phyloP scores from a whole-genome alignment of 352 stramenopile species.

The Globisporangium canariense region DNA sequence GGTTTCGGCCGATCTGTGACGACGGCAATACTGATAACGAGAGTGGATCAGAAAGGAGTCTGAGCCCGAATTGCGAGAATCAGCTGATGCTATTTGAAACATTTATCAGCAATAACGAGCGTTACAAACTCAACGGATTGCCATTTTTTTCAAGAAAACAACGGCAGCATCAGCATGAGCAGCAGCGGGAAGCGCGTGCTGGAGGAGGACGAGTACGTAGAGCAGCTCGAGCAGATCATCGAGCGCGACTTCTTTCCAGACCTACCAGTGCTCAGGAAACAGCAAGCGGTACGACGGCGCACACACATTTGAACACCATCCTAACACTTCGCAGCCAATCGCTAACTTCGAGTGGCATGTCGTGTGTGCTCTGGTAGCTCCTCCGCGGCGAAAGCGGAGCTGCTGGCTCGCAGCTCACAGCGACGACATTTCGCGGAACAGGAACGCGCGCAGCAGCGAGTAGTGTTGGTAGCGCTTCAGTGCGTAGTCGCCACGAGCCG shows the following conservation, averaged over 20 bases:
- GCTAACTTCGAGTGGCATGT: neutral
- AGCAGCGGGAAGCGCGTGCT: conserved; percentile 51
- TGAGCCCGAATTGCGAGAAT: too few relatives aligned
- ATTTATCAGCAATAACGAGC: neutral
- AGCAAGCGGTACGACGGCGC: conserved; percentile 34
- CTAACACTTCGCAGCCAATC: neutral
- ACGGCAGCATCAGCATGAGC: conserved; percentile 3
- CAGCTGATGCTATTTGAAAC: too few relatives aligned
- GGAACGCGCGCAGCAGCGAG: conserved; percentile 6
- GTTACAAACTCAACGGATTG: neutral
- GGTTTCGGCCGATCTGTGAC: neutral
- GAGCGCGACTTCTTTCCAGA: conserved; percentile 88
- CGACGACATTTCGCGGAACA: conserved; percentile 20
- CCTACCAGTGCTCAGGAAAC: conserved; percentile 48
- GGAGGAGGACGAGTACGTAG: conserved; percentile 81
- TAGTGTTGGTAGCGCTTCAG: conserved; percentile 11
- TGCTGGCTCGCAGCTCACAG: conserved; percentile 18
- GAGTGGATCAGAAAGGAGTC: too few relatives aligned
- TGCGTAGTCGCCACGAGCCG: conserved; percentile 18
- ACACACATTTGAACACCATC: neutral
- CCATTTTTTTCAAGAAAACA: neutral
- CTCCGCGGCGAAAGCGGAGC: conserved; percentile 18
- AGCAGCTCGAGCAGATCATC: conserved; percentile 72
- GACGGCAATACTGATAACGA: too few relatives aligned
- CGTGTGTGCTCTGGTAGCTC: conserved; percentile 15